These are phyloP conservation scores for Striga hermonthica DNA, from an alignment of 305 asterid species.

Conservation along the genomic window DNA sequence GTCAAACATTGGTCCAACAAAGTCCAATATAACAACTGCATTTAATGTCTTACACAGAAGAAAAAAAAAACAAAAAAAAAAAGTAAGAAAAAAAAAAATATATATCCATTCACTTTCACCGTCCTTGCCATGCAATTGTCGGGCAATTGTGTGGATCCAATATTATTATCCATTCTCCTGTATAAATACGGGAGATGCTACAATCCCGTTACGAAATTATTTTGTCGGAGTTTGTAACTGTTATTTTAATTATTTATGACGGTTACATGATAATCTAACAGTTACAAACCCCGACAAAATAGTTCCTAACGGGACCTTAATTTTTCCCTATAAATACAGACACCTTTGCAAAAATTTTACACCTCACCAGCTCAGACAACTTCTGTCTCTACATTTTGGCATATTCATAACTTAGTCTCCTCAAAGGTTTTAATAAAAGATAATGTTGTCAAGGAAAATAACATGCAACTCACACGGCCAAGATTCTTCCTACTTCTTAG, in stretches of 20 bases:
- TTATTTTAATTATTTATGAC: too few species aligned
- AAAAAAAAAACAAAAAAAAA: not conserved
- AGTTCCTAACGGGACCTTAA: too few species aligned
- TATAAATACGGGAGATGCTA: too few species aligned
- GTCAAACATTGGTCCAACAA: conserved; percentile 15
- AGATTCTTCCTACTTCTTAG: conserved; percentile 71
- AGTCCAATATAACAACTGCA: conserved; percentile 28
- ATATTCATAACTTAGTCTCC: not conserved
- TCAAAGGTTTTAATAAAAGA: conserved; percentile 14
- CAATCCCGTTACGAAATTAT: too few species aligned
- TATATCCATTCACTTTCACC: conserved; percentile 23
- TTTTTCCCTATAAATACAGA: too few species aligned
- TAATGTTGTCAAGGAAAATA: conserved; percentile 71
- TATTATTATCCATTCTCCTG: conserved; percentile 22
- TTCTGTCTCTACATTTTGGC: not conserved
- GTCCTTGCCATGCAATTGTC: conserved; percentile 28
- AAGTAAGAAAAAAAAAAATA: not conserved
- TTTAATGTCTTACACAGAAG: conserved; percentile 18
- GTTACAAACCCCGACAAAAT: too few species aligned
- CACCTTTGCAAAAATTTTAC: not conserved
- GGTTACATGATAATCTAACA: too few species aligned
- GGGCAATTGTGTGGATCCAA: conserved; percentile 28
- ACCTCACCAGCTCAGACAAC: conserved; percentile 19
- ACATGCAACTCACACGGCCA: conserved; percentile 68
- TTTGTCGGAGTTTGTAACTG: too few species aligned